phyloP scores from a whole-genome alignment of 2,329 filamentous ascomycete species.

The Trichoderma asperellum region DNA sequence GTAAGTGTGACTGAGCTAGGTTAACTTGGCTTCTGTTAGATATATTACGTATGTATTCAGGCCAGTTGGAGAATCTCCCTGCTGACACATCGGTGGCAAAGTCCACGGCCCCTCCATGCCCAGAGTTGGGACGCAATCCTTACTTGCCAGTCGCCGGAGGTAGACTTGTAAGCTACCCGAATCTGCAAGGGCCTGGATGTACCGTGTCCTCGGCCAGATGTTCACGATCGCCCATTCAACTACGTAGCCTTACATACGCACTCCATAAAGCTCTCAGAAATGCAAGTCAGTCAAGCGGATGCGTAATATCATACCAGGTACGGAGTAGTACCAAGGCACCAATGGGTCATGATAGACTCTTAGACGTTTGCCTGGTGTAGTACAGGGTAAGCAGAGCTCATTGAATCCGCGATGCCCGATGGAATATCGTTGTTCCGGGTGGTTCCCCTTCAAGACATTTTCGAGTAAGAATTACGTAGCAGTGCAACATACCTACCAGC shows the following conservation, averaged over 20 bases:
- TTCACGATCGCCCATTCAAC: slow-evolving; percentile 3
- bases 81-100: slow-evolving; percentile 18
- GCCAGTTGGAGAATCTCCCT: neutral
- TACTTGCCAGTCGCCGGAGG: neutral
- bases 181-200: neutral
- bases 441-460: neutral
- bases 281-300: slow-evolving; percentile 9
- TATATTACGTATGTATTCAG: neutral
- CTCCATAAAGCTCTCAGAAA: neutral
- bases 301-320: neutral
- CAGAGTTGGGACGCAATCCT: neutral
- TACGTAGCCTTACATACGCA: neutral
- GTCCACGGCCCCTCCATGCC: neutral
- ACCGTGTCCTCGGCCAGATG: slow-evolving; percentile 9
- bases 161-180: neutral
- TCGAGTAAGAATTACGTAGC: neutral
- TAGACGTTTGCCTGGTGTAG: neutral
- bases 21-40: neutral
- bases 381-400: slow-evolving; percentile 10
- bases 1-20: neutral
- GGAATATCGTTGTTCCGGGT: slow-evolving; percentile 4
- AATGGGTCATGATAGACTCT: neutral
- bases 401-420: neutral
- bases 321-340: neutral
- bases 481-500: neutral